A percentile compares a stretch with the other conserved stretches of the same genome.
Conservation (phyloP, 2,329 filamentous ascomycete species). For the Coniella lustricola region DNA sequence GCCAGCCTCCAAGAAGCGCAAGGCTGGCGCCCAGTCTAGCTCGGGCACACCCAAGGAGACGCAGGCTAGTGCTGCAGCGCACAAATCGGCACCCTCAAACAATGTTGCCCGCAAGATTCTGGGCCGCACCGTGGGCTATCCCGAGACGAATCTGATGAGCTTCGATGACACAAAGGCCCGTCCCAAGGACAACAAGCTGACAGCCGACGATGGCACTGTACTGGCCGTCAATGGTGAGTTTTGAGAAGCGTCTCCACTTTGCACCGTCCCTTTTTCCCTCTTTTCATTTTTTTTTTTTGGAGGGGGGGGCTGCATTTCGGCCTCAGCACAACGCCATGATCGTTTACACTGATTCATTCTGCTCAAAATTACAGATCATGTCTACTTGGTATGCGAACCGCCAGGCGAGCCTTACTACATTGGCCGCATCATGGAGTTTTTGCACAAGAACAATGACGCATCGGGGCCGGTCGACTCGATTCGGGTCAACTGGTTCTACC, state of each 20-base stretch:
- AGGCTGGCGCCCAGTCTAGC: conserved; percentile 50
- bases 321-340: neutral
- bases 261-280: neutral
- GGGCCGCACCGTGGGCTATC: conserved; percentile 29
- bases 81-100: conserved; percentile 21
- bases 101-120: conserved; percentile 21
- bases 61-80: neutral
- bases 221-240: conserved; percentile 80
- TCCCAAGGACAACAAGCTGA: conserved; percentile 69
- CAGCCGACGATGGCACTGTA: conserved; percentile 84
- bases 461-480: conserved; percentile 73
- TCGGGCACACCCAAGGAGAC: conserved; percentile 21
- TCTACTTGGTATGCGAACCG: conserved; percentile 95
- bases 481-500: conserved; percentile 98
- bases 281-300: neutral
- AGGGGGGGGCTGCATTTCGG: neutral
- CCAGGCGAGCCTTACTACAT: conserved; percentile 97
- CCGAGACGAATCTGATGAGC: conserved; percentile 79
- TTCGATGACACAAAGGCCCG: conserved; percentile 67
- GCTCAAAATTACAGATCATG: conserved; percentile 52
- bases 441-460: conserved; percentile 71
- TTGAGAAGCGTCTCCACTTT: conserved; percentile 1
- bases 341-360: conserved; percentile 2
- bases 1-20: conserved; percentile 70
- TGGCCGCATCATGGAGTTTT: conserved; percentile 96